Evolutionary conservation across 2,329 filamentous ascomycete species (phyloP), one percentile per base, ranked within the genome.

Genomic region (Aspergillus aculeatus): DNA sequence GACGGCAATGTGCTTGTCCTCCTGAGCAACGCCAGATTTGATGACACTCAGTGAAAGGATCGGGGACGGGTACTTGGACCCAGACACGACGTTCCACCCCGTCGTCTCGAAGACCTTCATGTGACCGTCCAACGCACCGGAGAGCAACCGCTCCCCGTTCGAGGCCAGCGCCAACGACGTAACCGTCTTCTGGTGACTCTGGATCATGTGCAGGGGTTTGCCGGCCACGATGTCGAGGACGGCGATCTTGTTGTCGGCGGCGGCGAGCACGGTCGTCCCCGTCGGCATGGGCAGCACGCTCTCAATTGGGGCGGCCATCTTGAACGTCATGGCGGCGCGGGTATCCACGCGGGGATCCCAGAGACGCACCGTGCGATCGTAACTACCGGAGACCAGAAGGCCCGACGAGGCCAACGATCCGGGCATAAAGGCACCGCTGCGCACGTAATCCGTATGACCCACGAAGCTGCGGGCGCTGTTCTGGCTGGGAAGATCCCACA

Each of bases 131-230:
- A 99, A 83, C 21, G 89, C 92, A 76, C 92, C 95, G 65, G 89
- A 93, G 56, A 99, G 85, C 58, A 99, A 83, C 54, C 95, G 86
- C 54, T 86, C 86, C 50, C 90, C 91, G 66, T 90, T 86, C 49
- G 91, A 93, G 7, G 92, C 93, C 35, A 96, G 81, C 54, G 89
- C 88, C 57, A 99, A 83, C 7, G 90, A 88, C 0, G 95, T 98
- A 61, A 99, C 93, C 0, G 95, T 96, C 85, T 98, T 99, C 73
- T 99, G 95, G 77, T 99, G 95, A 74, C 96, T 98, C 68, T 88
- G 89, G 64, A 99, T 88, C 71, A 96, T 82, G 68, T 92, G 89
- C 59, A 96, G 81, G 4, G 94, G 92, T 71, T 91, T 92, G 26
- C 91, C 95, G 53, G 93, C 94, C 16, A 98, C 89, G 49, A 99